These are phyloP conservation scores for Phylloporus sp. DNA, from an alignment of 1,284 basidiomycete genomes.

Conservation along the genomic window DNA sequence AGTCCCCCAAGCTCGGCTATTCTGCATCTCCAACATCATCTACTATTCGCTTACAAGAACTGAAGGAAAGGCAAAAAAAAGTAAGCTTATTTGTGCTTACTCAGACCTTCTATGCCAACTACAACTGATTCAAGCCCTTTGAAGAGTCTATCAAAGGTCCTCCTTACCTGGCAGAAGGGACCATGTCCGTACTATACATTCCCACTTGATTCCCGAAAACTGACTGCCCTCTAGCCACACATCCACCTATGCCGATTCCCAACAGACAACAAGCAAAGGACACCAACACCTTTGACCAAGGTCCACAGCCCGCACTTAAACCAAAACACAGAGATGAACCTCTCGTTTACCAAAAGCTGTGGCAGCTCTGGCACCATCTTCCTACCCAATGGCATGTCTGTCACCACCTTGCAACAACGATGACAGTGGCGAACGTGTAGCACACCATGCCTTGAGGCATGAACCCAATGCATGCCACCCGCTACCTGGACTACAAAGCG, in stretches of 20 bases:
- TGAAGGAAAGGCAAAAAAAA: too few species aligned
- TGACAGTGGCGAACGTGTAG: too few species aligned
- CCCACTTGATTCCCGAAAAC: background rate
- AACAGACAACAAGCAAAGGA: constrained; percentile 1
- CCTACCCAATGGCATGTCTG: too few species aligned
- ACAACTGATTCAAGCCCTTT: constrained; percentile 17
- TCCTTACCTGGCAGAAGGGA: constrained; percentile 8
- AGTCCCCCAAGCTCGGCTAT: too few species aligned
- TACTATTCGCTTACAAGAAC: too few species aligned
- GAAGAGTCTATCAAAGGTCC: constrained; percentile 19
- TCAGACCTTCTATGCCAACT: too few species aligned
- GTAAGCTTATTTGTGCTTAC: too few species aligned
- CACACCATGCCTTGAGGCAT: too few species aligned
- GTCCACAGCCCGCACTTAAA: background rate
- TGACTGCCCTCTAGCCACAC: background rate
- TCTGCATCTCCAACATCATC: too few species aligned
- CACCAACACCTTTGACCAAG: background rate
- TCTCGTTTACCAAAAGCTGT: constrained; percentile 16
- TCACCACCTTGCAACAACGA: too few species aligned
- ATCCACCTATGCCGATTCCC: constrained; percentile 3
- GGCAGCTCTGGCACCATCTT: constrained; percentile 4
- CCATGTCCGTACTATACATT: background rate
- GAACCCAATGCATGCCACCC: too few species aligned
- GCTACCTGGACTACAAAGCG: too few species aligned
- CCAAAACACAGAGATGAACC: constrained; percentile 22